A percentile compares a stretch with the other conserved stretches of the same genome.
Evolutionary conservation across 2,329 filamentous ascomycete species (phyloP).

Genomic region (Arthrobotrys sphaeroides): DNA sequence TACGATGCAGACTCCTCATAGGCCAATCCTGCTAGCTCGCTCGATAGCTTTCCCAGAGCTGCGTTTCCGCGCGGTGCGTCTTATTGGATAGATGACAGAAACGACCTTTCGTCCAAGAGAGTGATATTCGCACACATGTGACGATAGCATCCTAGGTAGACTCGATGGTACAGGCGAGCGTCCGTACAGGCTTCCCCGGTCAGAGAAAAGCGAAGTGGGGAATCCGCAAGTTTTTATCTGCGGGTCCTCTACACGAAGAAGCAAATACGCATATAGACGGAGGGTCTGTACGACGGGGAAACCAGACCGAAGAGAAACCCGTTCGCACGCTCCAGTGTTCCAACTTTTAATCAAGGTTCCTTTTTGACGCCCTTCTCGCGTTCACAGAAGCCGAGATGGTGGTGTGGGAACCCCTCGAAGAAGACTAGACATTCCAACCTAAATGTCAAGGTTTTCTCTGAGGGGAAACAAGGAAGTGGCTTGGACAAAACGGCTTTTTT

Average conservation of each 20-base stretch:
- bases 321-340: not conserved
- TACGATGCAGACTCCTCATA: slow-evolving; percentile 19
- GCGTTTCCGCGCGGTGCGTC: slow-evolving; percentile 30
- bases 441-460: slow-evolving; percentile 13
- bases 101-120: not conserved
- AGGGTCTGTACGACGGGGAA: not conserved
- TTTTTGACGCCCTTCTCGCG: not conserved
- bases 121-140: slow-evolving; percentile 45
- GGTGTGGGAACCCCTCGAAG: slow-evolving; percentile 27
- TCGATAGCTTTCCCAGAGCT: not conserved
- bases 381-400: slow-evolving; percentile 22
- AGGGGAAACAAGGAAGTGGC: slow-evolving; percentile 43
- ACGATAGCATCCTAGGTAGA: not conserved
- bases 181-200: slow-evolving; percentile 35
- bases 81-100: slow-evolving; percentile 18
- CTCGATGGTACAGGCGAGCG: slow-evolving; percentile 7
- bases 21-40: slow-evolving; percentile 1
- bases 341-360: not conserved
- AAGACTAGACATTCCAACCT: not conserved
- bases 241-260: slow-evolving; percentile 16
- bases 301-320: not conserved
- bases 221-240: not conserved
- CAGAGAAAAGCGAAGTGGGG: slow-evolving; percentile 40
- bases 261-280: slow-evolving; percentile 6
- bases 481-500: slow-evolving; percentile 45